Evolutionary conservation across 805 yeast genomes (phyloP).

Genomic region (Saturnispora besseyi): DNA sequence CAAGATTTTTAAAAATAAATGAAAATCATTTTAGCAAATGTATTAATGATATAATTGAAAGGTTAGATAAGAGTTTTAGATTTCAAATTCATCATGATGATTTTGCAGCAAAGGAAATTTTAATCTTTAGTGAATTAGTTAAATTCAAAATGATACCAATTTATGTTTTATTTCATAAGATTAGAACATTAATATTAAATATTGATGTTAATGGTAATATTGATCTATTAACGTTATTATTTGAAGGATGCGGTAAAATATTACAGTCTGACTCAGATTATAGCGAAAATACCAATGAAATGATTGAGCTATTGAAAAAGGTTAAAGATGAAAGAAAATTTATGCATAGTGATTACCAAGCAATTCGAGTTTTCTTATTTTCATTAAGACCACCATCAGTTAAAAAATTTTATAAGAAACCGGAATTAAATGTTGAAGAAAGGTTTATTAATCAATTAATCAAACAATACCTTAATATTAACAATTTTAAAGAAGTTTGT

Average conservation of each 20-base stretch:
- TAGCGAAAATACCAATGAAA: constrained; percentile 47
- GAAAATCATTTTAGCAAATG: constrained; percentile 40
- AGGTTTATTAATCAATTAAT: constrained; percentile 42
- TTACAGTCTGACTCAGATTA: constrained; percentile 51
- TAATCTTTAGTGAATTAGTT: constrained; percentile 64
- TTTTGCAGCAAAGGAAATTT: constrained; percentile 47
- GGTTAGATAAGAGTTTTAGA: constrained; percentile 52
- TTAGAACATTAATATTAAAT: constrained; percentile 49
- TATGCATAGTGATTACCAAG: constrained; percentile 45
- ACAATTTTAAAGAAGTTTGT: constrained; percentile 29
- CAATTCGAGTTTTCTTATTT: constrained; percentile 47
- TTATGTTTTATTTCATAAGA: constrained; percentile 65
- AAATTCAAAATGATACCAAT: constrained; percentile 67
- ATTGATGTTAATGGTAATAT: constrained; percentile 47
- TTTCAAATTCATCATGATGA: constrained; percentile 46
- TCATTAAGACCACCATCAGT: constrained; percentile 48
- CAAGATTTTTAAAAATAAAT: constrained; percentile 62
- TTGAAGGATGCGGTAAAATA: constrained; percentile 66
- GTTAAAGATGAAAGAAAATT: constrained; percentile 42
- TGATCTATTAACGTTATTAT: constrained; percentile 59
- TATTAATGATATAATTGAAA: constrained; percentile 41
- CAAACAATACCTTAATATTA: constrained; percentile 38
- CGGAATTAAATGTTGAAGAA: constrained; percentile 34
- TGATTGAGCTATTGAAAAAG: constrained; percentile 47
- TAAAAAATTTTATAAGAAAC: constrained; percentile 24